Base-by-base conservation (phyloP, 2,329 filamentous ascomycete genomes). In the Hypoxylon sp. region DNA sequence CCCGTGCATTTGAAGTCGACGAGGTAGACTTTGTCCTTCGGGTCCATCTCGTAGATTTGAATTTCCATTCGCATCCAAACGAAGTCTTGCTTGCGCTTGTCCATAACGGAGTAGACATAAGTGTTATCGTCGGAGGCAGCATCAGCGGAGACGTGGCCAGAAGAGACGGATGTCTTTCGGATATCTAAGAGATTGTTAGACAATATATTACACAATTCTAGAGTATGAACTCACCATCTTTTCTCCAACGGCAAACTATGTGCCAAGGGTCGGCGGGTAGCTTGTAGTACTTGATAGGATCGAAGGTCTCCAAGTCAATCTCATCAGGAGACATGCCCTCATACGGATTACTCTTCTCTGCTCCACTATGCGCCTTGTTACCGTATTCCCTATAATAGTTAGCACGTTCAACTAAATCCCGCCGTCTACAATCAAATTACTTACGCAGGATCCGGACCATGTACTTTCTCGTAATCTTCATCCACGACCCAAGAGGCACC, bases 1-100 rank as follows among this genome's bases (percentile, higher is more conserved):
- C 96, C 96, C 13, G 96, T 94, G 79, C 95, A 98, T 79, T 98
- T 98, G 85, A 99, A 99, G 80, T 99, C 96, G 53, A 99, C 96
- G 70, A 99, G 91, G 80, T 95, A 98, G 72, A 96, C 95, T 61
- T 93, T 92, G 64, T 71, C 69, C 35, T 71, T 71, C 4, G 90
- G 90, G 79, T 98, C 95, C 84, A 98, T 94, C 77, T 94, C 92
- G 81, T 98, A 98, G 57, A 98, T 91, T 79, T 98, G 96, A 71
- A 99, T 98, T 72, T 97, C 94, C 78, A 99, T 90, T 78, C 97
- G 96, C 76, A 98, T 92, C 78, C 92, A 95, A n/a, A 97, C 90
- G 61, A 92, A 92, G 71, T 94, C 89, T 58, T 88, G 84, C 50
- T 84, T 79, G 11, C 83, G 80, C 37, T 81, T 82, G 53, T 84